Percentiles rank a stretch among this genome's conserved stretches.
Evolutionary conservation across 208 protist species (phyloP).

Genomic region (Wallacemonas rigidus): DNA sequence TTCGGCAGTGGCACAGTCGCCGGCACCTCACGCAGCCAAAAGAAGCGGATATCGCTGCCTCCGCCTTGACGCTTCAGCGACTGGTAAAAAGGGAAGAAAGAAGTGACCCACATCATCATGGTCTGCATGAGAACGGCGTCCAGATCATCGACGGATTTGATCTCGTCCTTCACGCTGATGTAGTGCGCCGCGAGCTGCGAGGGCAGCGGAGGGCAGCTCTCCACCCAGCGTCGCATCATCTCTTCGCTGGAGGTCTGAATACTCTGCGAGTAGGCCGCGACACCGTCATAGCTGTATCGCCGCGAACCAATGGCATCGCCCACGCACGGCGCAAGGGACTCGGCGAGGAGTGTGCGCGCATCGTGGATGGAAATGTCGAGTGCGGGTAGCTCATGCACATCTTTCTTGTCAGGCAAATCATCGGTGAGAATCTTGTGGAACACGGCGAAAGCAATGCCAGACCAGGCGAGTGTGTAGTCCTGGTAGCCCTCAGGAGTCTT

Average conservation of each 20-base stretch:
- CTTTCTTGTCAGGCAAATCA: constrained; percentile 10
- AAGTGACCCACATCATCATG: constrained; percentile 50
- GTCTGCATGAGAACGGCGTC: constrained; percentile 24
- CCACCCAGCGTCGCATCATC: constrained; percentile 18
- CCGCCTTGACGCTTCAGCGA: constrained; percentile 23
- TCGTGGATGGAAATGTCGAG: not conserved
- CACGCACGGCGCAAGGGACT: constrained; percentile 3
- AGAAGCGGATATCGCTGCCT: constrained; percentile 23
- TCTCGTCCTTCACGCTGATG: constrained; percentile 1
- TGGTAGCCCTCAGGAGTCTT: constrained; percentile 26
- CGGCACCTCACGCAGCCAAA: constrained; percentile 42
- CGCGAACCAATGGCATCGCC: constrained; percentile 10
- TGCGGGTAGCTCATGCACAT: not conserved
- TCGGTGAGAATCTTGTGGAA: constrained; percentile 20
- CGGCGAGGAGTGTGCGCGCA: not conserved
- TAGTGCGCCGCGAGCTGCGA: not conserved
- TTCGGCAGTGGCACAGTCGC: constrained; percentile 4
- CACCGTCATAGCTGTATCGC: constrained; percentile 10
- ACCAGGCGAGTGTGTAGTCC: constrained; percentile 45
- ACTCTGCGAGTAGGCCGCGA: constrained; percentile 1
- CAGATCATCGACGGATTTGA: constrained; percentile 25
- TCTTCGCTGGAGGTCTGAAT: constrained; percentile 7
- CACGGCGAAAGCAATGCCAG: constrained; percentile 36
- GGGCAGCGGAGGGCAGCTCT: not conserved
- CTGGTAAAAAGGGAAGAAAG: constrained; percentile 46